Evolutionary conservation across 495 filamentous ascomycete genomes (phyloP).

Genomic region (Xylaria acuta): DNA sequence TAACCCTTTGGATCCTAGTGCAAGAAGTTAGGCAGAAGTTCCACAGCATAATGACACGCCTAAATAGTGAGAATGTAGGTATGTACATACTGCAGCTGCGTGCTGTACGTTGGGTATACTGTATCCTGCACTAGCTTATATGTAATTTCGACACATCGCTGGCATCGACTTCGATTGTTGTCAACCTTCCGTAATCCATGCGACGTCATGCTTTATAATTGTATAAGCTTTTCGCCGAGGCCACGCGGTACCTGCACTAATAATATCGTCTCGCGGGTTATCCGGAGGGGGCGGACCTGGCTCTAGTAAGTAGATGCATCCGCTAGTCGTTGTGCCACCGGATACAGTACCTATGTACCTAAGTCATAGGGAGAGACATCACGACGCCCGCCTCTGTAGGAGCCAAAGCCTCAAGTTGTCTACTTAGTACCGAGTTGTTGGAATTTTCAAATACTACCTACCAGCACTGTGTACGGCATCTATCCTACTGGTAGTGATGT

Average conservation of each 20-base stretch:
- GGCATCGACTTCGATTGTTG: background rate
- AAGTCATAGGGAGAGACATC: background rate
- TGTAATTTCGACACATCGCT: background rate
- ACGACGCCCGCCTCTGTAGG: background rate
- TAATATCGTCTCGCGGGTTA: background rate
- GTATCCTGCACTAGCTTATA: background rate
- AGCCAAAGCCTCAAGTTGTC: conserved; percentile 5
- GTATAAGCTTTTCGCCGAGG: background rate
- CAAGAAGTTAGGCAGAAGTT: background rate
- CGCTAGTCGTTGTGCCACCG: background rate
- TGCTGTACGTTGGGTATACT: background rate
- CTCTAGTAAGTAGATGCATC: background rate
- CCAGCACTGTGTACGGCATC: background rate
- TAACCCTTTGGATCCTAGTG: background rate
- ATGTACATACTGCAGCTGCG: background rate
- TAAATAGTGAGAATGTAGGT: background rate
- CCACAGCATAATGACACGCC: background rate
- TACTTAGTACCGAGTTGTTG: conserved; percentile 12
- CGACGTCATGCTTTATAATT: background rate
- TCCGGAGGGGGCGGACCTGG: background rate
- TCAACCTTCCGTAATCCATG: background rate
- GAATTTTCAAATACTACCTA: background rate
- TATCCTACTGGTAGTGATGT: background rate
- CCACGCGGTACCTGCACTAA: too few relatives aligned
- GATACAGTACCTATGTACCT: too few relatives aligned